phyloP scores from a whole-genome alignment of 169 alveolate genomes.

The Plasmodium malariae region DNA sequence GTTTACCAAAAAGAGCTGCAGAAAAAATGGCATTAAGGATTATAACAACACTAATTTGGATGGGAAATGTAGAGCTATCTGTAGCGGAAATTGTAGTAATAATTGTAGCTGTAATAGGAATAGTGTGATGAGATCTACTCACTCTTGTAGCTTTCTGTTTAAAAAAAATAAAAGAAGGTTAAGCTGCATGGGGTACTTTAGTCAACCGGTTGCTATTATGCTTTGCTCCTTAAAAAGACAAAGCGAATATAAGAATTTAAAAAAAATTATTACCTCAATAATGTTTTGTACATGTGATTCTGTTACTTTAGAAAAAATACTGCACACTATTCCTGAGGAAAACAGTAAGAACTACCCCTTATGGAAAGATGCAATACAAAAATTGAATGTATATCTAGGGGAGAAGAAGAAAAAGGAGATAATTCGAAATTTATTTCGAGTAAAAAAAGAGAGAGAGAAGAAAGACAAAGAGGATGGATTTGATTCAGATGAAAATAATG shows the following conservation, averaged over 20 bases:
- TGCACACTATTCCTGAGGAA: slow-evolving; percentile 72
- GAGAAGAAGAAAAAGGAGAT: slow-evolving; percentile 16
- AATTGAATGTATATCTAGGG: slow-evolving; percentile 25
- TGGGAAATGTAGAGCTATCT: not conserved
- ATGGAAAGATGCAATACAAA: slow-evolving; percentile 49
- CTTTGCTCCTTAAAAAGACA: slow-evolving; percentile 70
- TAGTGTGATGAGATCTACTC: not conserved
- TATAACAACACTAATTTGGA: not conserved
- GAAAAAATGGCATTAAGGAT: not conserved
- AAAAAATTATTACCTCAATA: slow-evolving; percentile 38
- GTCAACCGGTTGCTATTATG: slow-evolving; percentile 64
- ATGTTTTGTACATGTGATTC: slow-evolving; percentile 76
- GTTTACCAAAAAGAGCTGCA: slow-evolving; percentile 52
- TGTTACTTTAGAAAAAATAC: slow-evolving; percentile 37
- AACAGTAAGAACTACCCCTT: slow-evolving; percentile 42
- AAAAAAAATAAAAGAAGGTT: slow-evolving; percentile 15
- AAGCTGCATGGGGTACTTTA: slow-evolving; percentile 60
- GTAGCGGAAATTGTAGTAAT: not conserved
- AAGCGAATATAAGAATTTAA: slow-evolving; percentile 54
- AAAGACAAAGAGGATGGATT: not conserved
- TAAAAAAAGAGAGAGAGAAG: not conserved
- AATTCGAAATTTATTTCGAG: not conserved
- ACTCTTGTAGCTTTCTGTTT: not conserved
- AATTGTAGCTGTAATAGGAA: not conserved
- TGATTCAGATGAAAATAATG: slow-evolving; percentile 7